These are phyloP conservation scores for Plasmodium relictum DNA, from an alignment of 169 alveolate genomes.

Conservation along the genomic window DNA sequence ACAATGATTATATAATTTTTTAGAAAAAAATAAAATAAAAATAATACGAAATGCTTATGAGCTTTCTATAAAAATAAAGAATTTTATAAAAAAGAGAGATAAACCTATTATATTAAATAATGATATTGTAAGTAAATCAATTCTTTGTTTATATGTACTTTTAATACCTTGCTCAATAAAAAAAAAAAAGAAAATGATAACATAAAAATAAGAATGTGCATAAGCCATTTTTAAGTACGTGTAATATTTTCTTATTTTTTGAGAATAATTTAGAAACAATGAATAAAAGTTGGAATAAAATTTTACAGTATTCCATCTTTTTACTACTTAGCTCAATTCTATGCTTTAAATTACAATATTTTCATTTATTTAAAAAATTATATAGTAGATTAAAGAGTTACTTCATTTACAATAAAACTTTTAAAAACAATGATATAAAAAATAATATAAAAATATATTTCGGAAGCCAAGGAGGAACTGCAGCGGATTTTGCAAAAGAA, in stretches of 20 bases:
- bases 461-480: slow-evolving; percentile 84
- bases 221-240: no score
- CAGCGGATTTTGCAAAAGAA: slow-evolving; percentile 80
- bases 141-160: no score
- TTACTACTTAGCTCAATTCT: slow-evolving; percentile 6
- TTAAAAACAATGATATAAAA: slow-evolving; percentile 29
- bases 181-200: no score
- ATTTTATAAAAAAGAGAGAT: no score
- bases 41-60: no score
- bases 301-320: slow-evolving; percentile 15
- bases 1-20: no score
- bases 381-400: slow-evolving; percentile 2
- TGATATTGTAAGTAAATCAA: no score
- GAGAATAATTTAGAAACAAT: not conserved
- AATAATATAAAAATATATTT: slow-evolving; percentile 78
- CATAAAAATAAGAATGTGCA: no score
- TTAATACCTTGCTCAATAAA: no score
- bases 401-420: not conserved
- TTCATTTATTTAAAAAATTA: slow-evolving; percentile 1
- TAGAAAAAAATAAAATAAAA: no score
- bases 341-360: not conserved
- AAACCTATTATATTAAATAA: no score
- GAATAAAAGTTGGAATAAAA: slow-evolving; percentile 12
- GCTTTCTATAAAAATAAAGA: no score
- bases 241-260: not conserved